Evolutionary conservation across 352 stramenopile species (phyloP).

Genomic region (Proteromonas lacertae): DNA sequence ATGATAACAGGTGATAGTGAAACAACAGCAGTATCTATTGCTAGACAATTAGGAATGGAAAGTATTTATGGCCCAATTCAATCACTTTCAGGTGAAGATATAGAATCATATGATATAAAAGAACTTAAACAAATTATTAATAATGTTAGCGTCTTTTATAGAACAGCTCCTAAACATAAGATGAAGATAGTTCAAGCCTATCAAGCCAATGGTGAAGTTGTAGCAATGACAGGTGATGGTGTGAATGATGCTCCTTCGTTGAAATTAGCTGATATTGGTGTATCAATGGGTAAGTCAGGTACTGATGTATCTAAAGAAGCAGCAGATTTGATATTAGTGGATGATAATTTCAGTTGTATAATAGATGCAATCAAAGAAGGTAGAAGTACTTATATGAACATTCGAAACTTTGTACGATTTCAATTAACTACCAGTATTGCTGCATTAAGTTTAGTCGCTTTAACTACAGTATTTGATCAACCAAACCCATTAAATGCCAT

Average conservation of each 20-base stretch:
- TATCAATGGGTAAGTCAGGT: constrained; percentile 93
- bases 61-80: constrained; percentile 31
- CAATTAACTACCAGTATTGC: constrained; percentile 86
- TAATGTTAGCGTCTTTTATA: constrained; percentile 67
- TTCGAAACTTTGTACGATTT: constrained; percentile 92
- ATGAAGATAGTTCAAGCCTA: constrained; percentile 66
- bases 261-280: constrained; percentile 60
- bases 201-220: constrained; percentile 53
- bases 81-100: constrained; percentile 13
- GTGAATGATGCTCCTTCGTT: constrained; percentile 68
- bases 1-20: constrained; percentile 70
- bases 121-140: constrained; percentile 49
- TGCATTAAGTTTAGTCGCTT: constrained; percentile 81
- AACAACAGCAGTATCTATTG: constrained; percentile 70
- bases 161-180: constrained; percentile 67
- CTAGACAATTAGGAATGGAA: constrained; percentile 41
- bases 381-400: constrained; percentile 62
- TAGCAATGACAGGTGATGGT: no score
- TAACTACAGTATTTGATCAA: constrained; percentile 68
- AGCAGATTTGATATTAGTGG: constrained; percentile 41
- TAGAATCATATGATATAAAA: constrained; percentile 23
- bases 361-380: constrained; percentile 44
- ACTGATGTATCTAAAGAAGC: constrained; percentile 71
- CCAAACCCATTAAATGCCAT: constrained; percentile 85
- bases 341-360: constrained; percentile 93